These are phyloP conservation scores for Trichothecium sympodiale DNA, from an alignment of 2,329 filamentous ascomycete species.

Conservation along the genomic window DNA sequence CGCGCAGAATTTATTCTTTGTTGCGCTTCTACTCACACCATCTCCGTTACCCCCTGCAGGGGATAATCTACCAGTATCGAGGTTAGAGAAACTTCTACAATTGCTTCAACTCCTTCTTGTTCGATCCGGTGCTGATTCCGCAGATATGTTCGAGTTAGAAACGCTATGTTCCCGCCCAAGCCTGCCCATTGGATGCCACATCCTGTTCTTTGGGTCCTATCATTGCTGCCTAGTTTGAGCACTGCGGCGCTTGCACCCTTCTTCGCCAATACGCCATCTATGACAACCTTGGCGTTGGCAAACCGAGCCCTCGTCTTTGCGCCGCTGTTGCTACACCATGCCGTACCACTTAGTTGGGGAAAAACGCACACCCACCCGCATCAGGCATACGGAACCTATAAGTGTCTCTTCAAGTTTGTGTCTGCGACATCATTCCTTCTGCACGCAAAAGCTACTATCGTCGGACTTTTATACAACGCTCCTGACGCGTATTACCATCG, in stretches of 20 bases:
- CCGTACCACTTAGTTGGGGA: conserved; percentile 39
- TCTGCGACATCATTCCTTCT: conserved; percentile 31
- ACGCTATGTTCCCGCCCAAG: conserved; percentile 25
- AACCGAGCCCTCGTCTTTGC: conserved; percentile 28
- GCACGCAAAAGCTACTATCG: conserved; percentile 30
- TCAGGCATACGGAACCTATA: conserved; percentile 27
- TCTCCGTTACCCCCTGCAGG: conserved; percentile 25
- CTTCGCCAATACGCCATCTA: conserved; percentile 27
- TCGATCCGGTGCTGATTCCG: conserved; percentile 2
- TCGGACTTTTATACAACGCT: conserved; percentile 32
- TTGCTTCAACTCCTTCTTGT: not conserved
- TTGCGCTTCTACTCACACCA: conserved; percentile 45
- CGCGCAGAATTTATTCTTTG: conserved; percentile 52
- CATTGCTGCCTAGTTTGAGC: conserved; percentile 22
- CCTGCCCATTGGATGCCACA: conserved; percentile 32
- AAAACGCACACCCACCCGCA: conserved; percentile 27
- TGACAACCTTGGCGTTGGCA: conserved; percentile 20
- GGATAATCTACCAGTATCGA: conserved; percentile 13
- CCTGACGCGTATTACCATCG: conserved; percentile 36
- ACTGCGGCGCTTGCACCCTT: conserved; percentile 26
- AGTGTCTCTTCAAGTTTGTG: conserved; percentile 34
- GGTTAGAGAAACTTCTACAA: conserved; percentile 8
- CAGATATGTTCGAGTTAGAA: conserved; percentile 14
- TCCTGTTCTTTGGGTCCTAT: conserved; percentile 20
- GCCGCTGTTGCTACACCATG: conserved; percentile 32